These are phyloP conservation scores for Fusarium temperatum DNA, from an alignment of 2,329 filamentous ascomycete genomes.

Conservation along the genomic window DNA sequence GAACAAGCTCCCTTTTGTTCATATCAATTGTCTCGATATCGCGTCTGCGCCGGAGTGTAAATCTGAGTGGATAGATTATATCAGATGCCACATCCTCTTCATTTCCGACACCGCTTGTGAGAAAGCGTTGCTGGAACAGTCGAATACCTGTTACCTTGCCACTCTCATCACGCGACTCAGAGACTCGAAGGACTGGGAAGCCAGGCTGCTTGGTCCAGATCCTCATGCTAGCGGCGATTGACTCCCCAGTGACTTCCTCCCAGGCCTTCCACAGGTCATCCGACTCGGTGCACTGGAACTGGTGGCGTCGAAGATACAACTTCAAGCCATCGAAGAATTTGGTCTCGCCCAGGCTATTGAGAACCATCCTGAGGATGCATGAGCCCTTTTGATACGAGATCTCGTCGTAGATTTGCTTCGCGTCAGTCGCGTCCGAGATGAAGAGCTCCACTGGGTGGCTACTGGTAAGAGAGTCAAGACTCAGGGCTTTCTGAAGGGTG, in stretches of 20 bases:
- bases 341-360: background rate
- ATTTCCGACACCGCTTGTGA: fast-evolving
- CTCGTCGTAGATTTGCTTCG: background rate
- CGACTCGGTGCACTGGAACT: background rate
- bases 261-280: background rate
- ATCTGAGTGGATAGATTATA: background rate
- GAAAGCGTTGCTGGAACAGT: background rate
- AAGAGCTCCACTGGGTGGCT: background rate
- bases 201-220: fast-evolving
- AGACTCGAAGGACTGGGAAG: background rate
- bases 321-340: background rate
- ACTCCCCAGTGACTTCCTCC: fast-evolving
- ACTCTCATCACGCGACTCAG: background rate
- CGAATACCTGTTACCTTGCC: background rate
- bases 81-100: background rate
- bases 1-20: background rate
- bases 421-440: background rate
- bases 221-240: background rate
- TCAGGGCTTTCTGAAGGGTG: background rate
- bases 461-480: background rate
- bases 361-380: background rate
- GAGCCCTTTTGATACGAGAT: background rate
- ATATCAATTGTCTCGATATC: background rate
- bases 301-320: background rate
- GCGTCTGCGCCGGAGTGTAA: fast-evolving